Conservation (phyloP, 73 alveolate species). For the Tetrahymena borealis region DNA sequence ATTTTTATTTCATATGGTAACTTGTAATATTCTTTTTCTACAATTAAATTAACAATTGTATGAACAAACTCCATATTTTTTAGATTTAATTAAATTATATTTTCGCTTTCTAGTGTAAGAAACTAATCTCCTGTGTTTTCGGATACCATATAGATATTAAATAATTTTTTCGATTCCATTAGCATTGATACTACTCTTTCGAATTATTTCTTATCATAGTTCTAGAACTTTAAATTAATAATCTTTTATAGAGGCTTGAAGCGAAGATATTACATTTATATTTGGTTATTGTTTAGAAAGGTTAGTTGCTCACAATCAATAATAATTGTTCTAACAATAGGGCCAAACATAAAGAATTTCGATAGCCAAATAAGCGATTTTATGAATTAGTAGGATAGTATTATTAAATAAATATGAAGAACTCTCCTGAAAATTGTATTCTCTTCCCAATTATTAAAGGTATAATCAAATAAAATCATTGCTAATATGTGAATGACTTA, state of each 20-base stretch:
- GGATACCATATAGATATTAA: background rate
- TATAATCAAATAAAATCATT: background rate
- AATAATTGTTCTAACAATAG: background rate
- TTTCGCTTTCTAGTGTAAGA: background rate
- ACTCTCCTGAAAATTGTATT: background rate
- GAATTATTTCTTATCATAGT: background rate
- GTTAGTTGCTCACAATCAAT: background rate
- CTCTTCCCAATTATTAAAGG: background rate
- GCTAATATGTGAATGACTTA: background rate
- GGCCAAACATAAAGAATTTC: background rate
- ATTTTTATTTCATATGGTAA: background rate
- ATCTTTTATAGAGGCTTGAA: background rate
- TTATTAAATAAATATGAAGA: background rate
- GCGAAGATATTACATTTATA: background rate
- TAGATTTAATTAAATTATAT: background rate
- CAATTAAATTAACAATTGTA: background rate
- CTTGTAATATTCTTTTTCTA: background rate
- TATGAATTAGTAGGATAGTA: background rate
- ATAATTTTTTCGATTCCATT: background rate
- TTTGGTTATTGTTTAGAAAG: background rate
- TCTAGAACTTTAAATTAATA: background rate
- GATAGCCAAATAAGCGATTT: background rate
- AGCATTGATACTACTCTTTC: background rate
- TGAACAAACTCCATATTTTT: background rate
- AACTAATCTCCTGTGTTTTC: background rate